phyloP scores from a whole-genome alignment of 768 basidiomycete genomes.

The Suillus subalutaceus region DNA sequence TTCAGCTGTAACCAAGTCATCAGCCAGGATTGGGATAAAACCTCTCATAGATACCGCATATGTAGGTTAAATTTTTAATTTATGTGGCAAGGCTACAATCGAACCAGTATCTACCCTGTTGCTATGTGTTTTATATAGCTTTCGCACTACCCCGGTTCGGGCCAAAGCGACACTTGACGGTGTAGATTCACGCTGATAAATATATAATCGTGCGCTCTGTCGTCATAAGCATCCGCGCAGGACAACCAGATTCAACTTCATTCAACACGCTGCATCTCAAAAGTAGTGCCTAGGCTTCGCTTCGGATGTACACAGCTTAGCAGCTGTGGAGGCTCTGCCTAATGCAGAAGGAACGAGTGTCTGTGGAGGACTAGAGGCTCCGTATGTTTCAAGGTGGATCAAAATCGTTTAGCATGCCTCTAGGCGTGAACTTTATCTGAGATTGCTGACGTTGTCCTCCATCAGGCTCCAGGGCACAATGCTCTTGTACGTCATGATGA shows the following conservation, averaged over 20 bases:
- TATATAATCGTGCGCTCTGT: too few species aligned
- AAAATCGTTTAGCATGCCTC: too few species aligned
- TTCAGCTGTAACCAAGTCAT: background rate
- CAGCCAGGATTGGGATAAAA: background rate
- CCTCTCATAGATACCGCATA: background rate
- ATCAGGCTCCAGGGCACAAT: background rate
- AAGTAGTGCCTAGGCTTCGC: too few species aligned
- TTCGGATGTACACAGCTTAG: too few species aligned
- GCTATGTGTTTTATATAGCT: background rate
- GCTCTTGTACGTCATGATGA: background rate
- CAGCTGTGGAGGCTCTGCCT: too few species aligned
- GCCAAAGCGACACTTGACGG: background rate
- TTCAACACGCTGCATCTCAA: too few species aligned
- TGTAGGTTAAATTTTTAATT: background rate
- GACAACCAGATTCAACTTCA: too few species aligned
- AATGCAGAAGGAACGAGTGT: too few species aligned
- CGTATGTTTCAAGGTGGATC: too few species aligned
- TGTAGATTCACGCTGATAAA: background rate
- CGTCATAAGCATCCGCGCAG: too few species aligned
- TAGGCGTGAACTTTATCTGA: too few species aligned
- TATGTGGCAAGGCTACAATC: background rate
- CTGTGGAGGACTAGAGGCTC: too few species aligned
- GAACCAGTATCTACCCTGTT: background rate
- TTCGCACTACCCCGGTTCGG: background rate
- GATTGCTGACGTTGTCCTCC: background rate